Conservation (phyloP, 106 monocot species). For the Xerophyta viscosa region DNA sequence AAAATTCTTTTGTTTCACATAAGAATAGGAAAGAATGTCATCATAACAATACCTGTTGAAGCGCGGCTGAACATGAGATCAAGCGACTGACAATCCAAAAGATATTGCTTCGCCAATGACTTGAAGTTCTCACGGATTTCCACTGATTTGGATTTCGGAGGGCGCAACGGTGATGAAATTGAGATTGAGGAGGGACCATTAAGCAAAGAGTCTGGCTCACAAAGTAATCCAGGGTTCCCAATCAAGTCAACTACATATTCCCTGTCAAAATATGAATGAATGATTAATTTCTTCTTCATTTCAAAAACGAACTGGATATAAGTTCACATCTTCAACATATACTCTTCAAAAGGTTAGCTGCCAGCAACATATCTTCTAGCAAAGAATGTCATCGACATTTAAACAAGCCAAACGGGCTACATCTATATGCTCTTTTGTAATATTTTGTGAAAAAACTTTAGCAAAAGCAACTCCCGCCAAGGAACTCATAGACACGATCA, state of each 20-base stretch:
- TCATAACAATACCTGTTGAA: constrained; percentile 59
- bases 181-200: constrained; percentile 79
- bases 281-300: background rate
- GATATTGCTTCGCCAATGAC: constrained; percentile 83
- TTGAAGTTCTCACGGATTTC: constrained; percentile 46
- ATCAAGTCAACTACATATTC: constrained; percentile 93
- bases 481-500: too few relatives aligned
- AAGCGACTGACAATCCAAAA: constrained; percentile 76
- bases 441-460: too few relatives aligned
- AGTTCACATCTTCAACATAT: too few relatives aligned
- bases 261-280: constrained; percentile 30
- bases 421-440: too few relatives aligned
- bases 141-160: constrained; percentile 55
- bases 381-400: too few relatives aligned
- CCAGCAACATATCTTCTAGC: too few relatives aligned
- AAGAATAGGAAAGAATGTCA: too few relatives aligned
- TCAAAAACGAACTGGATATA: constrained; percentile 25
- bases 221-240: constrained; percentile 58
- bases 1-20: too few relatives aligned
- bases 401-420: too few relatives aligned
- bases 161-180: constrained; percentile 80
- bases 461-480: too few relatives aligned
- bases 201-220: constrained; percentile 75
- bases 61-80: constrained; percentile 61
- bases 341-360: too few relatives aligned